These are phyloP conservation scores for Tylopilus subfusipes DNA, from an alignment of 768 basidiomycete species.

Conservation along the genomic window DNA sequence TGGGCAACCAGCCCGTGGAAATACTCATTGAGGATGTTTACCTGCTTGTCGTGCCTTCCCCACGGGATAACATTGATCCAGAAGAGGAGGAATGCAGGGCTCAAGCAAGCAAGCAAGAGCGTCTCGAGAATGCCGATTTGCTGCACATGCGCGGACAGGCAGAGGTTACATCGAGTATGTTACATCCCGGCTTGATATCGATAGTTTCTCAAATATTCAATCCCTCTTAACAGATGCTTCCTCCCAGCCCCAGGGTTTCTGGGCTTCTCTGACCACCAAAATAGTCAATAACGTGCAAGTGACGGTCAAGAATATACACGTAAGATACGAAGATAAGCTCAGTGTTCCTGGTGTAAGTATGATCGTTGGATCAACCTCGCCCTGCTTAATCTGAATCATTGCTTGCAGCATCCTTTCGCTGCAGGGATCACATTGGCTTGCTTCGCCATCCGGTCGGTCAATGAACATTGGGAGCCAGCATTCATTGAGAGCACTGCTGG, in stretches of 20 bases:
- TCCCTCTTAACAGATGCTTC: conserved; percentile 41
- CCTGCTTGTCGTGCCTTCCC: conserved; percentile 83
- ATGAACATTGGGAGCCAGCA: conserved; percentile 82
- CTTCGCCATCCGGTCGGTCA: conserved; percentile 86
- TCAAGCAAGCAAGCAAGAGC: conserved; percentile 85
- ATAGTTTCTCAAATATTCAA: neutral
- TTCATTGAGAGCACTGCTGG: conserved; percentile 90
- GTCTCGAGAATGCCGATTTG: conserved; percentile 83
- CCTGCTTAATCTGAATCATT: neutral
- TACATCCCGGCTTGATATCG: neutral
- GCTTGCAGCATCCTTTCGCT: conserved; percentile 83
- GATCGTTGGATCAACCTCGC: neutral
- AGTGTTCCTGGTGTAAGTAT: conserved; percentile 84
- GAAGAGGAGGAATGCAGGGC: conserved; percentile 81
- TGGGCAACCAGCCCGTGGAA: conserved; percentile 87
- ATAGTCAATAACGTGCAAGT: conserved; percentile 96
- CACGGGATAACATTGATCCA: conserved; percentile 62
- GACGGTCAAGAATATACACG: conserved; percentile 91
- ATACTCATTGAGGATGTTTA: conserved; percentile 92
- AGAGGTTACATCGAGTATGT: conserved; percentile 47
- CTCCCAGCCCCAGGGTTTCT: conserved; percentile 78
- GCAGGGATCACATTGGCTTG: conserved; percentile 84
- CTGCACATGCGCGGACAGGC: conserved; percentile 63
- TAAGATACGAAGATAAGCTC: conserved; percentile 93
- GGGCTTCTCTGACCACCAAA: conserved; percentile 80